These are phyloP conservation scores for Geotrichum candidum DNA, from an alignment of 1,139 yeast species.

Conservation along the genomic window DNA sequence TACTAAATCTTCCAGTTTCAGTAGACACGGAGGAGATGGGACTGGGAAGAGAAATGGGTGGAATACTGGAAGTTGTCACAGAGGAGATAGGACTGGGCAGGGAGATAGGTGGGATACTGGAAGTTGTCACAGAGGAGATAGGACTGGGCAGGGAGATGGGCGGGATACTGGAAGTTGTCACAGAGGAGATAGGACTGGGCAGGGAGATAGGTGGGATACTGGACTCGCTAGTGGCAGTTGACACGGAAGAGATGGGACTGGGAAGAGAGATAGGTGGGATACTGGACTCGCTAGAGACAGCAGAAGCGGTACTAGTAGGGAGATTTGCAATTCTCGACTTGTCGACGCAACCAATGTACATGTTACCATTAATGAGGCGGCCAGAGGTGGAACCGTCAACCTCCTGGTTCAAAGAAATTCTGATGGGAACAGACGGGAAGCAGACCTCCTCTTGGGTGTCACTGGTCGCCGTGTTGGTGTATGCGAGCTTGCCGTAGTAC, in stretches of 20 bases:
- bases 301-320: slow-evolving; percentile 1
- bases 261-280: background rate
- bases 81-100: too few relatives aligned
- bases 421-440: slow-evolving; percentile 18
- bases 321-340: slow-evolving; percentile 8
- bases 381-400: slow-evolving; percentile 10
- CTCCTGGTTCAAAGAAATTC: slow-evolving; percentile 14
- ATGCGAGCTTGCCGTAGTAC: slow-evolving; percentile 16
- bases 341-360: slow-evolving; percentile 17
- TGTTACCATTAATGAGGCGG: slow-evolving; percentile 16
- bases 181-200: background rate
- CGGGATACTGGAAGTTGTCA: background rate
- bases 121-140: too few relatives aligned
- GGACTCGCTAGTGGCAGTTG: background rate
- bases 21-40: too few relatives aligned
- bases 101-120: too few relatives aligned
- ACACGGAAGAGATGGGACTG: background rate
- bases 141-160: background rate
- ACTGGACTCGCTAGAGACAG: background rate
- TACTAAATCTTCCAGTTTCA: too few relatives aligned
- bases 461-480: slow-evolving; percentile 14
- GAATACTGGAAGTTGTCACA: too few relatives aligned
- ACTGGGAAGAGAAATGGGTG: too few relatives aligned
- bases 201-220: background rate
- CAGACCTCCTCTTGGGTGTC: slow-evolving; percentile 12